Evolutionary conservation across 441 rosid genomes (phyloP).

Genomic region (Eruca vesicaria): DNA sequence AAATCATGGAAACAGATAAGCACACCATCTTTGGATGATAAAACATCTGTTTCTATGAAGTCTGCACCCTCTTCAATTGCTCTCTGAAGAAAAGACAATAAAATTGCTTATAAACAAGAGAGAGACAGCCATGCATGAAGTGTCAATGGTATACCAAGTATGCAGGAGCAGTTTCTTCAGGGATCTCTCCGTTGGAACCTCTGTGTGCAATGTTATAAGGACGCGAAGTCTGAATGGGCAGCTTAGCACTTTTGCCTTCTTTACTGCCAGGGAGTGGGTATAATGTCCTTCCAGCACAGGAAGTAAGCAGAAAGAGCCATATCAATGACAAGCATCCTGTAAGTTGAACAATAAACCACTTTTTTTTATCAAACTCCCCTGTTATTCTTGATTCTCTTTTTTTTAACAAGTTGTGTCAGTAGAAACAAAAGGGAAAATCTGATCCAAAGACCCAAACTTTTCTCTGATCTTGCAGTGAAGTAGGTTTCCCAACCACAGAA

Average conservation of each 20-base stretch:
- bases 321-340: conserved; percentile 22
- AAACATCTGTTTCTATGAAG: conserved; percentile 89
- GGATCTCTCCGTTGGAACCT: conserved; percentile 64
- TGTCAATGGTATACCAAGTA: conserved; percentile 55
- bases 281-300: conserved; percentile 64
- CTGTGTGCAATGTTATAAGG: conserved; percentile 94
- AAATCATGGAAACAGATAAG: conserved; percentile 88
- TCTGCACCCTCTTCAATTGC: conserved; percentile 97
- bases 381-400: too few species aligned
- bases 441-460: conserved; percentile 1
- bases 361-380: background rate
- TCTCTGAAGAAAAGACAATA: conserved; percentile 47
- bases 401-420: too few species aligned
- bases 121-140: too few species aligned
- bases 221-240: conserved; percentile 78
- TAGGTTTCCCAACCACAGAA: too few species aligned
- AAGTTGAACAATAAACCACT: conserved; percentile 2
- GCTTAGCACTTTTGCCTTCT: conserved; percentile 27
- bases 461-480: too few species aligned
- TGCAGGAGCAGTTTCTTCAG: conserved; percentile 50
- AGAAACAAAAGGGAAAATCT: too few species aligned
- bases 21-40: conserved; percentile 86
- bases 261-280: conserved; percentile 69
- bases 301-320: conserved; percentile 42
- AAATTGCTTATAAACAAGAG: background rate